phyloP scores from a whole-genome alignment of 2,329 filamentous ascomycete genomes.

The Sclerotinia nivalis region DNA sequence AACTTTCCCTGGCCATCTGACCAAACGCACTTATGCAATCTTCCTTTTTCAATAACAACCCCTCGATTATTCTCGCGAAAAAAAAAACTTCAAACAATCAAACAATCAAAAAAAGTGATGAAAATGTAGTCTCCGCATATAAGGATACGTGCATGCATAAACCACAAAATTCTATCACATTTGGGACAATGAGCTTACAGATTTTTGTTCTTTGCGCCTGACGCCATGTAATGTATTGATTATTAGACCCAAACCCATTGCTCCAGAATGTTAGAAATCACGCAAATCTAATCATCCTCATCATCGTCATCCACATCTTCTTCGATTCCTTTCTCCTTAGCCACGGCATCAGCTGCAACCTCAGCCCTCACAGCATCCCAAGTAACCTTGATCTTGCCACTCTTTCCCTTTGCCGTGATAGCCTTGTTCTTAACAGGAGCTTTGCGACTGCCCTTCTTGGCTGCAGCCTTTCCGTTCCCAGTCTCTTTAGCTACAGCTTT shows the following conservation, averaged over 20 bases:
- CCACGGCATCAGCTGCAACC: background rate
- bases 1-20: background rate
- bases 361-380: background rate
- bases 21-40: background rate
- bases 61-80: background rate
- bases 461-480: background rate
- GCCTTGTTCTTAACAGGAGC: background rate
- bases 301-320: constrained; percentile 40
- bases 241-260: background rate
- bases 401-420: background rate
- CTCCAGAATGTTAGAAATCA: background rate
- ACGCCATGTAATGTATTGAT: background rate
- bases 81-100: background rate
- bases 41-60: background rate
- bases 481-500: background rate
- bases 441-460: background rate
- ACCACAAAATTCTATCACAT: constrained; percentile 11
- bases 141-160: background rate
- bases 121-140: background rate
- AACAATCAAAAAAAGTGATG: background rate
- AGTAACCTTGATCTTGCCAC: background rate
- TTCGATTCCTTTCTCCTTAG: background rate
- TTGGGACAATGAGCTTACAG: background rate
- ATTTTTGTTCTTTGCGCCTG: background rate
- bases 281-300: constrained; percentile 41